Evolutionary conservation across 441 rosid species (phyloP).

Genomic region (Flueggea neowawraea): DNA sequence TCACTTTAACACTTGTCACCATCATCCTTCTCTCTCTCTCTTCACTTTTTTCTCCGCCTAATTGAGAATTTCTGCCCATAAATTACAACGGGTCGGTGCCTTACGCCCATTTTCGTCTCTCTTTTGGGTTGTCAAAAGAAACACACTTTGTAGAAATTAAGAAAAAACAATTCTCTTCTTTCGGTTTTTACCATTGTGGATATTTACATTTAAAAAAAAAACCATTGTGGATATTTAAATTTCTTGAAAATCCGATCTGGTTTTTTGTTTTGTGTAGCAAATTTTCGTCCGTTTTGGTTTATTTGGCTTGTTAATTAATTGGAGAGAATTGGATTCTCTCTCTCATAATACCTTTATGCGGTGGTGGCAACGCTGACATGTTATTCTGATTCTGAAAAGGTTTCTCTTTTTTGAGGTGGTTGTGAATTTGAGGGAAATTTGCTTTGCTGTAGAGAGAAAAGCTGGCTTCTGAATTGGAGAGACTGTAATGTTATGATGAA

Average conservation of each 20-base stretch:
- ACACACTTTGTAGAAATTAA: constrained; percentile 19
- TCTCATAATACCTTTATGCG: not conserved
- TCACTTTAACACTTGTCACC: constrained; percentile 24
- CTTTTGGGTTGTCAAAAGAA: constrained; percentile 42
- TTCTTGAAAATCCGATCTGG: constrained; percentile 5
- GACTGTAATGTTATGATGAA: not conserved
- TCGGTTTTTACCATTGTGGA: not conserved
- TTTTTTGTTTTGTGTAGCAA: not conserved
- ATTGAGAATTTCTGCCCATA: constrained; percentile 30
- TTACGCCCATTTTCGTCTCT: constrained; percentile 25
- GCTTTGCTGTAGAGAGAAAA: not conserved
- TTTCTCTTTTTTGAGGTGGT: constrained; percentile 10
- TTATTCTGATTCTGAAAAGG: not conserved
- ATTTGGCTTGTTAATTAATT: not conserved
- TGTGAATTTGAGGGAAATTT: constrained; percentile 6
- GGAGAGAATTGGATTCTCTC: not conserved
- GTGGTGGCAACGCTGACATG: too few species aligned
- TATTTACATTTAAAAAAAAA: not conserved
- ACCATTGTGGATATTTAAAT: not conserved
- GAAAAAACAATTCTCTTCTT: constrained; percentile 4
- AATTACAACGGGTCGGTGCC: constrained; percentile 49
- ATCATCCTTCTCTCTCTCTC: constrained; percentile 1
- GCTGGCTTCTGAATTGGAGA: not conserved
- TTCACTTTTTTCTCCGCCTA: constrained; percentile 20
- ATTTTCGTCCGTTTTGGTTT: not conserved